phyloP scores from a whole-genome alignment of 2,329 filamentous ascomycete genomes.

The Ploettnerulaceae sp. region DNA sequence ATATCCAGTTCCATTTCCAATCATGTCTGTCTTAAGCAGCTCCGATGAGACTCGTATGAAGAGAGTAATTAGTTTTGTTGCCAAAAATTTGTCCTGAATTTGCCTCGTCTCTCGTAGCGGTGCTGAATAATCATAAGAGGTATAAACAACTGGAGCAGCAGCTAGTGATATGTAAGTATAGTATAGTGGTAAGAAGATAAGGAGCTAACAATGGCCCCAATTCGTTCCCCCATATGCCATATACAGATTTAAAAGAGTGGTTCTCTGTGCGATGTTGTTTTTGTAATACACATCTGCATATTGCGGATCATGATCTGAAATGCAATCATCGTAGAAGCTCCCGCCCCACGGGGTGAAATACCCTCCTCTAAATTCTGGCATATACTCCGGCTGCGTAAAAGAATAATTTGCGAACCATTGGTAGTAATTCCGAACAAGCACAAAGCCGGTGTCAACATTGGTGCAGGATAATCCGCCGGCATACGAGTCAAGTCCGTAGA shows the following conservation, averaged over 20 bases:
- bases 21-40: conserved; percentile 48
- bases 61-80: conserved; percentile 50
- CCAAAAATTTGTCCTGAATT: conserved; percentile 47
- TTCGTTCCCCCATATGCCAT: conserved; percentile 53
- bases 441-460: conserved; percentile 45
- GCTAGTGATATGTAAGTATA: conserved; percentile 24
- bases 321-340: conserved; percentile 46
- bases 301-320: conserved; percentile 41
- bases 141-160: conserved; percentile 46
- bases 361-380: conserved; percentile 51
- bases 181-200: background rate
- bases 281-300: conserved; percentile 54
- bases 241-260: conserved; percentile 46
- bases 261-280: conserved; percentile 47
- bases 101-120: conserved; percentile 50
- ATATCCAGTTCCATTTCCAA: conserved; percentile 50
- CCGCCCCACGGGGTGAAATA: conserved; percentile 51
- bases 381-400: conserved; percentile 47
- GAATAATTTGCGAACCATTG: conserved; percentile 54
- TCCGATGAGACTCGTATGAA: conserved; percentile 49
- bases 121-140: conserved; percentile 42
- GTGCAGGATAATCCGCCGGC: conserved; percentile 46
- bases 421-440: conserved; percentile 47
- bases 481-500: conserved; percentile 45
- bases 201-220: conserved; percentile 45